These are phyloP conservation scores for Pisolithus microcarpus DNA, from an alignment of 768 basidiomycete species.

Conservation along the genomic window DNA sequence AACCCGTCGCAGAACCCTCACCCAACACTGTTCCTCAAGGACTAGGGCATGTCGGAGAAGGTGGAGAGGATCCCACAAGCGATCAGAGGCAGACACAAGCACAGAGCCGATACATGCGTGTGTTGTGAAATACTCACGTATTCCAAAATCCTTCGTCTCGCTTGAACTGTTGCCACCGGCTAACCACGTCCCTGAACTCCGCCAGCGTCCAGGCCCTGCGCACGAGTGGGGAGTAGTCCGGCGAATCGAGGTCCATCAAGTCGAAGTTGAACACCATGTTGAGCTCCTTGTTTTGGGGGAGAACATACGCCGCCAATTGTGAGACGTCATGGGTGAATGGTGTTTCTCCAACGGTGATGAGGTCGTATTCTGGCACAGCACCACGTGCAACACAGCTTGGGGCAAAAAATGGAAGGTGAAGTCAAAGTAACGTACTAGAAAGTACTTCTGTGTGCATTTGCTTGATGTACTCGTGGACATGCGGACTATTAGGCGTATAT, in stretches of 20 bases:
- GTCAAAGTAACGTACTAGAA: constrained; percentile 36
- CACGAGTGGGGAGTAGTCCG: constrained; percentile 34
- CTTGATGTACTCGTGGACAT: constrained; percentile 58
- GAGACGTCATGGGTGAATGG: constrained; percentile 49
- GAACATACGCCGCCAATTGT: constrained; percentile 48
- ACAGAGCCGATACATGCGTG: not conserved
- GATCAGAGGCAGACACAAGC: not conserved
- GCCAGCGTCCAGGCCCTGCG: constrained; percentile 44
- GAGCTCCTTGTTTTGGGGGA: constrained; percentile 52
- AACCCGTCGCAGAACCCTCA: constrained; percentile 16
- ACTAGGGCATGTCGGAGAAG: not conserved
- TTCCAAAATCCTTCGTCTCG: constrained; percentile 63
- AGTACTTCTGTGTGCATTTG: constrained; percentile 62
- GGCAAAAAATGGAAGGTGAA: constrained; percentile 4
- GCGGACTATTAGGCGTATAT: constrained; percentile 37
- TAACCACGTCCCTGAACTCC: constrained; percentile 42
- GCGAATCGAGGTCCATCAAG: constrained; percentile 50
- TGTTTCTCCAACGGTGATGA: constrained; percentile 63
- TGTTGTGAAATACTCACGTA: constrained; percentile 33
- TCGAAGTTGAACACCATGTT: constrained; percentile 65
- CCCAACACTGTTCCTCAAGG: constrained; percentile 12
- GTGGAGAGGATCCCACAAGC: constrained; percentile 8
- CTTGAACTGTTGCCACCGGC: constrained; percentile 51
- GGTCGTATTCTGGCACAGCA: constrained; percentile 37
- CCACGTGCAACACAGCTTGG: constrained; percentile 5